Percentiles rank a stretch among this genome's conserved stretches.
phyloP scores from a whole-genome alignment of 257 asterid species.

The Solanum dulcamara region DNA sequence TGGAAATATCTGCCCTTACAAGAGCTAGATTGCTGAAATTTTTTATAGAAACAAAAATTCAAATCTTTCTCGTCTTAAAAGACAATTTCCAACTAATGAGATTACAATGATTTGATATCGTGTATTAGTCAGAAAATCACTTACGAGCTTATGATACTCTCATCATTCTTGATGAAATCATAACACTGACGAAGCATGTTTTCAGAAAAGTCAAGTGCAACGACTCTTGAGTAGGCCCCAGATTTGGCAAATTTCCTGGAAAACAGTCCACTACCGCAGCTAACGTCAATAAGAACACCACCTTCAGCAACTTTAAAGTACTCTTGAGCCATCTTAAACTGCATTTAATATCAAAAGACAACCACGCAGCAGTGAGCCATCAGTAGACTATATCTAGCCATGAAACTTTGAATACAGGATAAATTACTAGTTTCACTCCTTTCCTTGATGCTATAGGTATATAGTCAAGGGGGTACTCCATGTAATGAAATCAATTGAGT shows the following conservation, averaged over 20 bases:
- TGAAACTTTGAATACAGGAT: not conserved
- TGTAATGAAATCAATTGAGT: not conserved
- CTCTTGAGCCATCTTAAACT: constrained; percentile 92
- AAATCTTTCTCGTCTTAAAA: not conserved
- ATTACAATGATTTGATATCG: not conserved
- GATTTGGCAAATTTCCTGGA: constrained; percentile 85
- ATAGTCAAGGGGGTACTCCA: not conserved
- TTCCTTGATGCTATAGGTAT: not conserved
- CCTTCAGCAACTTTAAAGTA: constrained; percentile 75
- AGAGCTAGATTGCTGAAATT: constrained; percentile 69
- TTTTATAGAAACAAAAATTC: not conserved
- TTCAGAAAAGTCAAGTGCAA: constrained; percentile 91
- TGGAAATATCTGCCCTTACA: constrained; percentile 91
- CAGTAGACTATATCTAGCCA: not conserved
- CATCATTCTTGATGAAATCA: constrained; percentile 71
- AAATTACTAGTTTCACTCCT: not conserved
- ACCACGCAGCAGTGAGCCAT: not conserved
- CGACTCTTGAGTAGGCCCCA: constrained; percentile 61
- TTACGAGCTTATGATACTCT: constrained; percentile 55
- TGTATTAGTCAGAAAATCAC: constrained; percentile 8
- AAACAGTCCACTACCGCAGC: constrained; percentile 96
- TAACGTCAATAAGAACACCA: constrained; percentile 80
- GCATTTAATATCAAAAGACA: constrained; percentile 15
- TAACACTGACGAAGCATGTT: constrained; percentile 92
- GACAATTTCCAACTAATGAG: not conserved